Conservation (phyloP, 257 asterid genomes). For the Parsonsia alboflavescens region DNA sequence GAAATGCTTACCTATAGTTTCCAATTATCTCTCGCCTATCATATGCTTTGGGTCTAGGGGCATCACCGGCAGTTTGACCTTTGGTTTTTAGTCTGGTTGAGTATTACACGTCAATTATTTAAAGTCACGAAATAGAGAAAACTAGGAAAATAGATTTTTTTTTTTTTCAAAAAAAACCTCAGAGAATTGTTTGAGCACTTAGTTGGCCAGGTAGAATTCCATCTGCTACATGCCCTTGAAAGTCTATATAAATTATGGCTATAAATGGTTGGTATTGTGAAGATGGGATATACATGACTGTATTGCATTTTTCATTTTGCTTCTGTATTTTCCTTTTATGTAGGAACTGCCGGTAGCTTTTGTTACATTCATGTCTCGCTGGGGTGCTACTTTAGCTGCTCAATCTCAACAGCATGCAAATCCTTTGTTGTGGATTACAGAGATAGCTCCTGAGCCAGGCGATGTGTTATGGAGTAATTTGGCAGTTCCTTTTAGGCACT, state of each 20-base stretch:
- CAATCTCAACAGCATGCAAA: slow-evolving; percentile 86
- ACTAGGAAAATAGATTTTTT: neutral
- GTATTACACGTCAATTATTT: neutral
- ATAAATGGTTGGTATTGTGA: neutral
- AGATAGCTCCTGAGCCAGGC: slow-evolving; percentile 94
- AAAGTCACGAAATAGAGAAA: neutral
- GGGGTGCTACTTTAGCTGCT: slow-evolving; percentile 95
- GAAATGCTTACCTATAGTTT: neutral
- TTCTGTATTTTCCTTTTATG: slow-evolving; percentile 13
- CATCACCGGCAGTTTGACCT: neutral
- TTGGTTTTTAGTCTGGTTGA: neutral
- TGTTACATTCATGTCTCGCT: slow-evolving; percentile 78
- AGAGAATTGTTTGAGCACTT: neutral
- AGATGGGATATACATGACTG: neutral
- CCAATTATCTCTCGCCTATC: neutral
- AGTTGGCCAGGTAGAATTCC: neutral
- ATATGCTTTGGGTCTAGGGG: neutral
- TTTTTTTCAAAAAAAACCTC: no score
- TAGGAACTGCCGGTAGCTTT: slow-evolving; percentile 85
- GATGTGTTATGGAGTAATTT: slow-evolving; percentile 82
- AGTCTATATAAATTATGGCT: neutral
- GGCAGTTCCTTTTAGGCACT: slow-evolving; percentile 42
- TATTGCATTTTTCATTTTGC: neutral
- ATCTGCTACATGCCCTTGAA: neutral
- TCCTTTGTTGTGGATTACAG: slow-evolving; percentile 82